Evolutionary conservation across 306 rosid genomes (phyloP).

Genomic region (Fragaria iinumae): DNA sequence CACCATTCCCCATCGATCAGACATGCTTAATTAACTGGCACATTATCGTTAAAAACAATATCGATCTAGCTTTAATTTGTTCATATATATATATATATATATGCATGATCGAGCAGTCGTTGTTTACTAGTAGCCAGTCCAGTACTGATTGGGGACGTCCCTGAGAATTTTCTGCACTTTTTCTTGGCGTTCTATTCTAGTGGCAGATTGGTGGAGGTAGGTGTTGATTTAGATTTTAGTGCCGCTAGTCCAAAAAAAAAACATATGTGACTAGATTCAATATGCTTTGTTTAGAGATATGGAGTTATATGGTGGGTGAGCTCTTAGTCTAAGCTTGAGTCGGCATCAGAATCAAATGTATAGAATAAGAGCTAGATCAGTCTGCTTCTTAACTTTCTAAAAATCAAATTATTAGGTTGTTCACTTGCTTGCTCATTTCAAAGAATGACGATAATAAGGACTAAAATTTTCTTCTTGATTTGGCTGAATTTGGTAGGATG

Average conservation of each 20-base stretch:
- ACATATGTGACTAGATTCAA: not conserved
- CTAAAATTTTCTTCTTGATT: not conserved
- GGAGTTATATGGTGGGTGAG: not conserved
- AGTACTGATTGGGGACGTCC: not conserved
- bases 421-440: not conserved
- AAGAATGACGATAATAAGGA: not conserved
- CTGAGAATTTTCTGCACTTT: slow-evolving; percentile 8
- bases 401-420: not conserved
- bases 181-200: not conserved
- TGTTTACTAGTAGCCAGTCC: not conserved
- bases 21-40: not conserved
- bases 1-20: not conserved
- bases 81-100: too few species aligned
- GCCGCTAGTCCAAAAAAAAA: not conserved
- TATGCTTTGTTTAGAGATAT: not conserved
- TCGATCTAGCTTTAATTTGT: not conserved
- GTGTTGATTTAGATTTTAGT: slow-evolving; percentile 4
- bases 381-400: not conserved
- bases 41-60: not conserved
- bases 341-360: not conserved
- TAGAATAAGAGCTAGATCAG: not conserved
- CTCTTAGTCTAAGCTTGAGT: not conserved
- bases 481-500: too few species aligned
- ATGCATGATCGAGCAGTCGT: not conserved
- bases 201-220: slow-evolving; percentile 20